Evolutionary conservation across 345 rosid species (phyloP).

Genomic region (Salix udensis): DNA sequence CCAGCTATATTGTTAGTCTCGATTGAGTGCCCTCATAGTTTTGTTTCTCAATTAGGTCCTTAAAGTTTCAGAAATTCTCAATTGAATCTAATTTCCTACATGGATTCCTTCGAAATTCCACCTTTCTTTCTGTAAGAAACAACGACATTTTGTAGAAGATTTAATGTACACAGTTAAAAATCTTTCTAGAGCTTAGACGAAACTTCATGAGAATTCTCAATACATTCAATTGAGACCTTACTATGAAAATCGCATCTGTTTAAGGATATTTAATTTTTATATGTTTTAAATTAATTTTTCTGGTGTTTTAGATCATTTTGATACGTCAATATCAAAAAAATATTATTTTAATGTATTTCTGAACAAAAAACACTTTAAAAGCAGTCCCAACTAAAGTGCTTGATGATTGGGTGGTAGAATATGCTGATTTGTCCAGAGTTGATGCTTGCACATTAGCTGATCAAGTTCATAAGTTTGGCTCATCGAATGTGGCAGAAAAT

Average conservation of each 20-base stretch:
- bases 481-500: too few species aligned
- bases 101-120: not conserved
- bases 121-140: too few species aligned
- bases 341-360: too few species aligned
- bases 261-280: not conserved
- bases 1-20: not conserved
- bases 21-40: not conserved
- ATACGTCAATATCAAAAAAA: too few species aligned
- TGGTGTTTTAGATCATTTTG: too few species aligned
- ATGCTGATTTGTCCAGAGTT: not conserved
- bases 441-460: too few species aligned
- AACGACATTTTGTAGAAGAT: too few species aligned
- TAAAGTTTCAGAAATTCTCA: not conserved
- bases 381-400: too few species aligned
- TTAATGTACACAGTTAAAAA: not conserved
- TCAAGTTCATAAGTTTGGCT: too few species aligned
- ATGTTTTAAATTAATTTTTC: too few species aligned
- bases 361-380: accelerated
- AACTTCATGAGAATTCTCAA: not conserved
- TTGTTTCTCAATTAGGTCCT: not conserved
- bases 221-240: not conserved
- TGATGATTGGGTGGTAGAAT: not conserved
- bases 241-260: not conserved
- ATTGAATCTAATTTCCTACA: not conserved
- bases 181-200: not conserved